Evolutionary conservation across 768 basidiomycete species (phyloP).

Genomic region (Rhizopogon roseolus): DNA sequence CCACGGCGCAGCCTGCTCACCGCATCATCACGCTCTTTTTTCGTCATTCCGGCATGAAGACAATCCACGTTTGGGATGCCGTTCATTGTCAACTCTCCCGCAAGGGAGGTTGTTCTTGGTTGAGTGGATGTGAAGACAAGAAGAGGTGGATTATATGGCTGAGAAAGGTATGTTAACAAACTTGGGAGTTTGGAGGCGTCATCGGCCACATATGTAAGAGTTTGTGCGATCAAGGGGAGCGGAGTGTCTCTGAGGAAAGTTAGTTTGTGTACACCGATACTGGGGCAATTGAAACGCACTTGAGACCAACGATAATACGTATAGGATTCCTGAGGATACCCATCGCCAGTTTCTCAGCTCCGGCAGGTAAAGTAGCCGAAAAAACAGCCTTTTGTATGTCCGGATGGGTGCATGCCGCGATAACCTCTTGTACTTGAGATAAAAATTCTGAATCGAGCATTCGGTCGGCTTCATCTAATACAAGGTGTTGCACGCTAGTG

Average conservation of each 20-base stretch:
- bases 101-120: slow-evolving; percentile 73
- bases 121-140: slow-evolving; percentile 92
- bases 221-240: slow-evolving; percentile 83
- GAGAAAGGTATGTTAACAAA: slow-evolving; percentile 70
- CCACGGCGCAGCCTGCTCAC: slow-evolving; percentile 83
- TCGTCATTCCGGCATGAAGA: slow-evolving; percentile 86
- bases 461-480: slow-evolving; percentile 90
- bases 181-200: slow-evolving; percentile 94
- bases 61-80: slow-evolving; percentile 80
- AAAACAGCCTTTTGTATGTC: slow-evolving; percentile 84
- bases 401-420: slow-evolving; percentile 68
- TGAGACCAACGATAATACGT: slow-evolving; percentile 92
- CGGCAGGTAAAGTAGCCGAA: slow-evolving; percentile 90
- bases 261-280: slow-evolving; percentile 4
- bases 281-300: slow-evolving; percentile 40
- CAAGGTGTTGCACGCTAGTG: slow-evolving; percentile 73
- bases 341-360: slow-evolving; percentile 84
- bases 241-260: slow-evolving; percentile 75
- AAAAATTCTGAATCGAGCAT: slow-evolving; percentile 88
- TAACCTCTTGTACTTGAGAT: slow-evolving; percentile 82
- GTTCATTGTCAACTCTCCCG: slow-evolving; percentile 77
- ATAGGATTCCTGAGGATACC: slow-evolving; percentile 81
- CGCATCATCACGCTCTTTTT: slow-evolving; percentile 83
- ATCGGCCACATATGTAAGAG: slow-evolving; percentile 86
- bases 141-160: slow-evolving; percentile 86